phyloP scores from a whole-genome alignment of 257 asterid species.

The Ilex aquifolium region DNA sequence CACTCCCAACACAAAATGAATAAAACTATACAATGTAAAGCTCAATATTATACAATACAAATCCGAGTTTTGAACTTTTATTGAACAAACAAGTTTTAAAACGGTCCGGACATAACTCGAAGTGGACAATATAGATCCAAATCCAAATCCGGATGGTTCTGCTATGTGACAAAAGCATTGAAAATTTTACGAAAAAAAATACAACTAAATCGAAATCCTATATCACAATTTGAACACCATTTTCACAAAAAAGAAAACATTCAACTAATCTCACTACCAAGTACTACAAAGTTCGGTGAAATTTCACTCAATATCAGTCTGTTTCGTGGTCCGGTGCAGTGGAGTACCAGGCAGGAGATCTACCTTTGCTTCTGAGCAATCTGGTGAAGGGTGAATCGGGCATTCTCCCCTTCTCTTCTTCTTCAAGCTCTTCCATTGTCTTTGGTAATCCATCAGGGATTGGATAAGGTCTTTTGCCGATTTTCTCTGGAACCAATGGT shows the following conservation, averaged over 20 bases:
- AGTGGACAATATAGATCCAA: no score
- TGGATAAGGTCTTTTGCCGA: slow-evolving; percentile 27
- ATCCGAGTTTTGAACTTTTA: no score
- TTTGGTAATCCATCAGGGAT: slow-evolving; percentile 90
- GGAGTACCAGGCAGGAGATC: slow-evolving; percentile 68
- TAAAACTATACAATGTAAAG: no score
- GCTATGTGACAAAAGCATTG: background rate
- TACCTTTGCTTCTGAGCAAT: slow-evolving; percentile 72
- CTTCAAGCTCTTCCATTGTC: slow-evolving; percentile 67
- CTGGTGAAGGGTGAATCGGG: slow-evolving; percentile 87
- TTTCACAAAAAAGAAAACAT: background rate
- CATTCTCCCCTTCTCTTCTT: slow-evolving; percentile 76
- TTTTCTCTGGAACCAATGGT: slow-evolving; percentile 3
- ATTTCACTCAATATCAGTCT: slow-evolving; percentile 16
- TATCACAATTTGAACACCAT: no score
- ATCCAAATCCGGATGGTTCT: no score
- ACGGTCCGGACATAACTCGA: no score
- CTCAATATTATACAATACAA: no score
- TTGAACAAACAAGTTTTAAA: no score
- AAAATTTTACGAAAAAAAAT: background rate
- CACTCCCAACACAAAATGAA: no score
- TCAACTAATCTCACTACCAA: background rate
- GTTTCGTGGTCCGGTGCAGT: slow-evolving; percentile 55
- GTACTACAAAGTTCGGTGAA: background rate
- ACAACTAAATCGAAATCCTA: background rate